Conservation (phyloP, 441 rosid species). For the Dalechampia spathulata region DNA sequence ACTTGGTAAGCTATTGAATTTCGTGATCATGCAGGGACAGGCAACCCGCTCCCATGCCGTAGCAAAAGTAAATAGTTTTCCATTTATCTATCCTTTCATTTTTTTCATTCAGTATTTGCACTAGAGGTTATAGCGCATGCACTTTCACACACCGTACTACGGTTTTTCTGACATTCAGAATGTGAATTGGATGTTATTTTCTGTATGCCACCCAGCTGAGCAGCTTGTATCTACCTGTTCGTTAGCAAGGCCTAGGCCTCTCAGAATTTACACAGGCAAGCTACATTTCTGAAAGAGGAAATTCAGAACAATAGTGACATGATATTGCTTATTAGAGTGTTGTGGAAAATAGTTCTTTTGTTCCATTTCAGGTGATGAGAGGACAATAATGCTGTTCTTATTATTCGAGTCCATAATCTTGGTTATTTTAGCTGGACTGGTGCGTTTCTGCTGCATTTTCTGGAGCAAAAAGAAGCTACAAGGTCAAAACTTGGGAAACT, state of each 20-base stretch:
- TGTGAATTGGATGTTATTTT: not conserved
- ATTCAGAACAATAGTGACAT: not conserved
- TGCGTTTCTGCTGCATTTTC: slow-evolving; percentile 69
- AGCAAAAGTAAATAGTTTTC: slow-evolving; percentile 26
- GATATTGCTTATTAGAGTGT: not conserved
- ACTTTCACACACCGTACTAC: too few species aligned
- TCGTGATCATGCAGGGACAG: slow-evolving; percentile 58
- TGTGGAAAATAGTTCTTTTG: not conserved
- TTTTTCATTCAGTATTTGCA: not conserved
- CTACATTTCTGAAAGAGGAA: not conserved
- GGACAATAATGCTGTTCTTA: slow-evolving; percentile 46
- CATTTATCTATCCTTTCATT: not conserved
- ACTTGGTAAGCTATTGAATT: too few species aligned
- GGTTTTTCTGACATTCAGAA: too few species aligned
- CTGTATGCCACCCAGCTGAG: slow-evolving; percentile 33
- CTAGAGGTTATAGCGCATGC: too few species aligned
- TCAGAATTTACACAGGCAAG: slow-evolving; percentile 43
- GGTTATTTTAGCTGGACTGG: slow-evolving; percentile 46
- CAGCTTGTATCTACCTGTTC: slow-evolving; percentile 63
- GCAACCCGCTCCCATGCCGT: slow-evolving; percentile 53
- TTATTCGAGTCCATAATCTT: slow-evolving; percentile 54
- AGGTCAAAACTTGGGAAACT: slow-evolving; percentile 46
- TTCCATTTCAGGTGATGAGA: slow-evolving; percentile 44
- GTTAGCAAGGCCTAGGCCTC: slow-evolving; percentile 40
- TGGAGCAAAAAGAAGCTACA: slow-evolving; percentile 85